Conservation (phyloP, 805 yeast genomes). For the Saccharomycopsis javanensis region DNA sequence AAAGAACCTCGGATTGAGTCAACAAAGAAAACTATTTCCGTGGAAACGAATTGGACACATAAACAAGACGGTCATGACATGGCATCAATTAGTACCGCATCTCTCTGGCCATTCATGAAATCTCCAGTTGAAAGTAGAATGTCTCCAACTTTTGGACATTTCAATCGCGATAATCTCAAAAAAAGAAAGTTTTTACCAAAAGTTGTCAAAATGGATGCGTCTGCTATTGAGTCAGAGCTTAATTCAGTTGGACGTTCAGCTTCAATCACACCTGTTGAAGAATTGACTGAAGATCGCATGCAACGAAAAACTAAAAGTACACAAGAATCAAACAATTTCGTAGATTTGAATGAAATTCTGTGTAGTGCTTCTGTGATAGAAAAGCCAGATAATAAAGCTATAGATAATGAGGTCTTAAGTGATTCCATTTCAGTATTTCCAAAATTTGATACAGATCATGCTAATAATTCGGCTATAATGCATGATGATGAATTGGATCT, state of each 20-base stretch:
- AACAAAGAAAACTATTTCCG: not conserved
- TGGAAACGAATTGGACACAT: not conserved
- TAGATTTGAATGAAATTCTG: not conserved
- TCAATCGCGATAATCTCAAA: not conserved
- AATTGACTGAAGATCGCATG: not conserved
- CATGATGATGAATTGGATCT: not conserved
- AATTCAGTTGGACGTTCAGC: not conserved
- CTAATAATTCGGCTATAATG: not conserved
- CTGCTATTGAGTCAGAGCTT: not conserved
- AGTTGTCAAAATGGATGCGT: not conserved
- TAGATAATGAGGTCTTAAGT: not conserved
- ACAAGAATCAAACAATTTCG: not conserved
- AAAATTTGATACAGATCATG: not conserved
- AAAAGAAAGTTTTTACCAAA: not conserved
- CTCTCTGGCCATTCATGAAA: slow-evolving; percentile 1
- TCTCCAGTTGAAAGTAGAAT: not conserved
- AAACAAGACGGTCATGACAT: not conserved
- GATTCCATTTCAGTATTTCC: not conserved
- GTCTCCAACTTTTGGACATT: not conserved
- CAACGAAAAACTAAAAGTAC: not conserved
- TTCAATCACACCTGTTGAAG: not conserved
- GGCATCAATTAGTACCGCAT: not conserved
- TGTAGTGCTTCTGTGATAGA: not conserved
- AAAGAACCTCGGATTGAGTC: not conserved
- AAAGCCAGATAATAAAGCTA: not conserved